Evolutionary conservation across 2,329 filamentous ascomycete species (phyloP).

Genomic region (Trichoderma koningiopsis): DNA sequence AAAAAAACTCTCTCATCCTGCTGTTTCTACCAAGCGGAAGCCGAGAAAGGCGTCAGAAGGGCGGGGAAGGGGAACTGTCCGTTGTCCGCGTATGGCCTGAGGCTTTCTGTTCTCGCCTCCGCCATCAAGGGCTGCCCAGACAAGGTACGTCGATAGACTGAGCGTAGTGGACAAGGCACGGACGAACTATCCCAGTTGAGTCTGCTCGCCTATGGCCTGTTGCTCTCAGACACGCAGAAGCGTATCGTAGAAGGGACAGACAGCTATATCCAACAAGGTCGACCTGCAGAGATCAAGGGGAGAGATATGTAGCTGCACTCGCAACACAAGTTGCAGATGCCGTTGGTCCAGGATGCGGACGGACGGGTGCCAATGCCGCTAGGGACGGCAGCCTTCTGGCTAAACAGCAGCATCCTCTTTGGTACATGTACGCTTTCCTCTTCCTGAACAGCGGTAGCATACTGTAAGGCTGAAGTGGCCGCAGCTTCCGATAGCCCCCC

Average conservation of each 20-base stretch:
- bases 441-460: background rate
- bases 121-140: background rate
- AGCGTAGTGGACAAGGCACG: background rate
- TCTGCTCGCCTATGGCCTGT: background rate
- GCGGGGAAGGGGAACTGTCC: background rate
- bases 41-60: background rate
- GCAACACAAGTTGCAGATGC: background rate
- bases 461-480: conserved; percentile 10
- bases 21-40: background rate
- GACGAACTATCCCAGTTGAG: conserved; percentile 12
- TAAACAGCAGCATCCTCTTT: conserved; percentile 6
- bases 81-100: background rate
- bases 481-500: background rate
- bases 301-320: background rate
- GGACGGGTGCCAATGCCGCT: conserved; percentile 8
- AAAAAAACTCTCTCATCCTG: background rate
- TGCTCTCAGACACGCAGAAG: background rate
- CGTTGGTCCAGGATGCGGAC: background rate
- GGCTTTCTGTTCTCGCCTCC: background rate
- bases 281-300: background rate
- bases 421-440: conserved; percentile 7
- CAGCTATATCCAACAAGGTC: background rate
- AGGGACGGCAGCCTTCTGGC: conserved; percentile 13
- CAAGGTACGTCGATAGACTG: background rate
- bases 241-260: background rate